Evolutionary conservation across 495 filamentous ascomycete genomes (phyloP).

Genomic region (Lasiosphaeria hispida): DNA sequence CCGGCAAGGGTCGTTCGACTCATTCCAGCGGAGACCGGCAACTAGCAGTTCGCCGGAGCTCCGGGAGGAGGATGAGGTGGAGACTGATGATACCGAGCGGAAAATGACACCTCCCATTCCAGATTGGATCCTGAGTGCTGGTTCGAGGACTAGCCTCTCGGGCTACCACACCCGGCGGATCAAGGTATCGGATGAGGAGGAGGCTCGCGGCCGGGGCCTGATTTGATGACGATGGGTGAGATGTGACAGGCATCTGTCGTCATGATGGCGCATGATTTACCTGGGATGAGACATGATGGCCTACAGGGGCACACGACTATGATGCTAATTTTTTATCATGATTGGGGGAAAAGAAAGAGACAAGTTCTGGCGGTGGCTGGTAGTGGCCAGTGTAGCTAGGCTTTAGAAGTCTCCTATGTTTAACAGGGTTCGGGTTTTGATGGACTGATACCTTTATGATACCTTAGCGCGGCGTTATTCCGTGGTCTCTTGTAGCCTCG

Average conservation of each 20-base stretch:
- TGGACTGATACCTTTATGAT: slow-evolving; percentile 24
- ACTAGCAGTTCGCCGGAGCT: slow-evolving; percentile 29
- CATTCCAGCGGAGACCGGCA: slow-evolving; percentile 30
- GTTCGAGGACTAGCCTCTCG: slow-evolving; percentile 43
- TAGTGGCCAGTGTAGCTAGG: not conserved
- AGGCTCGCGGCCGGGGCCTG: slow-evolving; percentile 4
- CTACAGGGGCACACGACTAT: slow-evolving; percentile 6
- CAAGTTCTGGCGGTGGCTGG: not conserved
- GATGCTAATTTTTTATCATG: slow-evolving; percentile 12
- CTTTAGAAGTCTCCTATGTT: not conserved
- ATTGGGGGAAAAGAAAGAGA: slow-evolving; percentile 1
- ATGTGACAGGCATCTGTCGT: slow-evolving; percentile 3
- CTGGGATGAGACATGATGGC: slow-evolving; percentile 10
- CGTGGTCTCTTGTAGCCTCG: not conserved
- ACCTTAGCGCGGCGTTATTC: slow-evolving; percentile 31
- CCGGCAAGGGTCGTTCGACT: slow-evolving; percentile 50
- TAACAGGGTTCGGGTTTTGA: not conserved
- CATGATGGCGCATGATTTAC: slow-evolving; percentile 8
- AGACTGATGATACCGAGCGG: slow-evolving; percentile 26
- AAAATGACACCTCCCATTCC: slow-evolving; percentile 59
- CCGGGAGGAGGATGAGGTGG: slow-evolving; percentile 30
- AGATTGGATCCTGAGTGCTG: slow-evolving; percentile 54
- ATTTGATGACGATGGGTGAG: not conserved
- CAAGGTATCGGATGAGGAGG: slow-evolving; percentile 4
- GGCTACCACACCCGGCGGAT: slow-evolving; percentile 33